phyloP scores from a whole-genome alignment of 495 filamentous ascomycete genomes.

The Penicillium paxilli region DNA sequence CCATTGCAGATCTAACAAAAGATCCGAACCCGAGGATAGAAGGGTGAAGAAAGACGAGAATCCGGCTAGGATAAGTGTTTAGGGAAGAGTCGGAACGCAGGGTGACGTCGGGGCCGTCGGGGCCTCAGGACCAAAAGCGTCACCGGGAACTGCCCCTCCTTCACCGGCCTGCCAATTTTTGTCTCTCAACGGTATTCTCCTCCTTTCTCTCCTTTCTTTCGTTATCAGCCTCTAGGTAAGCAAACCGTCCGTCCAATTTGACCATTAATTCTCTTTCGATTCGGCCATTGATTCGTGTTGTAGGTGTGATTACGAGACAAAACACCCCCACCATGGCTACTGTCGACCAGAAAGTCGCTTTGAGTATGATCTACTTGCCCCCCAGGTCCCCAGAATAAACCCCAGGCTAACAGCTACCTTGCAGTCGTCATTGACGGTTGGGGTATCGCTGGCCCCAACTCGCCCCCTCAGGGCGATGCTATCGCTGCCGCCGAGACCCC shows the following conservation, averaged over 20 bases:
- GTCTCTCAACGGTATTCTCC: slow-evolving; percentile 18
- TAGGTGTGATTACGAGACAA: slow-evolving; percentile 19
- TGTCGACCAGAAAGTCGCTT: slow-evolving; percentile 87
- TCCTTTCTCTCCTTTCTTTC: slow-evolving; percentile 22
- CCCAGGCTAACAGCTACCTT: slow-evolving; percentile 21
- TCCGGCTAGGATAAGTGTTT: slow-evolving; percentile 33
- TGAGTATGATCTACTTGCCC: slow-evolving; percentile 63
- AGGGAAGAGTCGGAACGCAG: slow-evolving; percentile 41
- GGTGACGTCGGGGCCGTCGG: slow-evolving; percentile 30
- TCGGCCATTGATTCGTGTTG: slow-evolving; percentile 27
- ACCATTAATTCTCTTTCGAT: not conserved
- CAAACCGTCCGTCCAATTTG: not conserved
- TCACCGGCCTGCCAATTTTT: slow-evolving; percentile 31
- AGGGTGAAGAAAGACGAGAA: slow-evolving; percentile 8
- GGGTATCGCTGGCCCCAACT: slow-evolving; percentile 80
- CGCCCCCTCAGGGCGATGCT: slow-evolving; percentile 84
- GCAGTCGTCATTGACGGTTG: slow-evolving; percentile 97
- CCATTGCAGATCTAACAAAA: slow-evolving; percentile 28
- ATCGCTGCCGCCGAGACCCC: slow-evolving; percentile 91
- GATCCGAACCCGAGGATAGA: slow-evolving; percentile 16
- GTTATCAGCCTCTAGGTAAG: slow-evolving; percentile 26
- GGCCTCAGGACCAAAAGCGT: slow-evolving; percentile 36
- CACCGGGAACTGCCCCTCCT: slow-evolving; percentile 41
- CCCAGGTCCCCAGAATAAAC: slow-evolving; percentile 10
- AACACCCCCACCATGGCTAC: slow-evolving; percentile 60